Base-by-base conservation (phyloP, 345 rosid species). In the Salix udensis region DNA sequence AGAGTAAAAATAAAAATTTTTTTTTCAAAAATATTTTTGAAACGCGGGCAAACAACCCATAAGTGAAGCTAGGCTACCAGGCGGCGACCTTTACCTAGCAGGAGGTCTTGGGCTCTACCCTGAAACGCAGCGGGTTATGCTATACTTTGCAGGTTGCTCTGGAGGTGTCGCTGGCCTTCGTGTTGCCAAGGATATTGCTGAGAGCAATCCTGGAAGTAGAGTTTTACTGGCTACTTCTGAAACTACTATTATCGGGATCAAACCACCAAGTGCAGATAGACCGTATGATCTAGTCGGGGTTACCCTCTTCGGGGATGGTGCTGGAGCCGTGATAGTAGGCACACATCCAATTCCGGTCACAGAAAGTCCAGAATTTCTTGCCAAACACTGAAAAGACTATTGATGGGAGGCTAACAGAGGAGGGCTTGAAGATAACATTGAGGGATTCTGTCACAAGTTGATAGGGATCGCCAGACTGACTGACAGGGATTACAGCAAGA, bases 221-320 rank as follows among this genome's bases (percentile, higher is more conserved):
- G 89, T 92, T 69, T 83, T 94, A 83, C 87, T 94, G 26, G 94
- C 97, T 44, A 94, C 97, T 28, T 87, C 97, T 11, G 98, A 94
- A 84, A 94, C 98, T 11, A 94, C 97, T 39, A 91, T 96, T 70
- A 90, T 96, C 31, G 99, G 99, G 23, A 93, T 90, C 84, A 93
- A 89, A 64, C 99, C 99, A 3, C 99, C 99, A 1, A 93, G 91
- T 81, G 86, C 81, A 5, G 86, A 89, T 30, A 81, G 99, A 79
- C 99, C 98, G 0, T 96, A 96, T 74, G 98, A 95, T 78, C 90
- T 93, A 21, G 99, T 95, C n/a, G 99, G 98, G 18, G 99, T 89
- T 4, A 97, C 98, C 2, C 87, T 93, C 68, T 95, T 95, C 44
- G 98, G 98, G 11, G 97, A 95, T 66, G 98, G 98, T 65, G 97